These are phyloP conservation scores for Sclerotinia glacialis DNA, from an alignment of 2,329 filamentous ascomycete species.

Conservation along the genomic window DNA sequence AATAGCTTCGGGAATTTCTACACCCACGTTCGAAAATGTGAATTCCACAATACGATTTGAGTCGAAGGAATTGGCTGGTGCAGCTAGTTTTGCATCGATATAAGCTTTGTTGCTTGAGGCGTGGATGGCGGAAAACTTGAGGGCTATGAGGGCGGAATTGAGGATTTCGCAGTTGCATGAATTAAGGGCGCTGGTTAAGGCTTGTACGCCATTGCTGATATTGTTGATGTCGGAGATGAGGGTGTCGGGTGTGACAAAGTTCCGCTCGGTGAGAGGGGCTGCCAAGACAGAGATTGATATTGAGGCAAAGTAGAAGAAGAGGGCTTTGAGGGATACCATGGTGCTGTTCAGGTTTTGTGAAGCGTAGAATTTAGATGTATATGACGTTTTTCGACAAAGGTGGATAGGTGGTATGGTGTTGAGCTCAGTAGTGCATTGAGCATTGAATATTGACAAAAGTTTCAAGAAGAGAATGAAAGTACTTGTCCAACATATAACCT, in stretches of 20 bases:
- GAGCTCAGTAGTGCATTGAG: not conserved
- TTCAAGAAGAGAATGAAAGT: not conserved
- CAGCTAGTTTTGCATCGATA: not conserved
- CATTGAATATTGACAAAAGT: not conserved
- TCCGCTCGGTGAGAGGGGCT: not conserved
- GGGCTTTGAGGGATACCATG: conserved; percentile 7
- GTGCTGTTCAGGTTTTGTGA: not conserved
- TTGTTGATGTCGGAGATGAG: not conserved
- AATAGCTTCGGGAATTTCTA: not conserved
- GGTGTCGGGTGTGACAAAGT: not conserved
- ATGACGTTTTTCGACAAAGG: not conserved
- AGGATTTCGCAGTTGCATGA: not conserved
- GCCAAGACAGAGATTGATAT: not conserved
- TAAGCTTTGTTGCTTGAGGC: not conserved
- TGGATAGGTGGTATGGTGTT: not conserved
- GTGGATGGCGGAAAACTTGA: not conserved
- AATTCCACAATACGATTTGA: not conserved
- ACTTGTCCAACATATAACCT: not conserved
- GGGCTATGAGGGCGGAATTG: not conserved
- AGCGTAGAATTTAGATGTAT: not conserved
- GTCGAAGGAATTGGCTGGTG: not conserved
- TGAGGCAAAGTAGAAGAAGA: not conserved
- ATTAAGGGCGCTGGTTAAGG: not conserved
- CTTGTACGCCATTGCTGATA: not conserved
- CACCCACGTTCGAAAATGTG: not conserved